Conservation (phyloP, 305 asterid genomes). For the Solanum chacoense region DNA sequence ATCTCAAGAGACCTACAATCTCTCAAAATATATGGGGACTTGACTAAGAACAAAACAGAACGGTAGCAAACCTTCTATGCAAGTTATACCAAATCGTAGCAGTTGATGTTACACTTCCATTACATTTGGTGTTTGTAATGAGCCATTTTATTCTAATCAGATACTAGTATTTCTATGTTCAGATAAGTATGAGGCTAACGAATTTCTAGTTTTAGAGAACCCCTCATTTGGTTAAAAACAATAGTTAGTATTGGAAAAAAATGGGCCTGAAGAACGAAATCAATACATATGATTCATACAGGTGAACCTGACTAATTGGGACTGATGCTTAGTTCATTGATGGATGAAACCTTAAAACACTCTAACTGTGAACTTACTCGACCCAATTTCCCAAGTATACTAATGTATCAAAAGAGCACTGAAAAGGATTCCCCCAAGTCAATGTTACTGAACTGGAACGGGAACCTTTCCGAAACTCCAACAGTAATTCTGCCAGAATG, state of each 20-base stretch:
- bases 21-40: not conserved
- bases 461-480: not conserved
- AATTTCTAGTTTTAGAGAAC: not conserved
- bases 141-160: not conserved
- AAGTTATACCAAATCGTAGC: not conserved
- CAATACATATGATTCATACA: not conserved
- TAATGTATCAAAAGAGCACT: not conserved
- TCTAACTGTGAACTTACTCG: not conserved
- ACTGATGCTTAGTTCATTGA: not conserved
- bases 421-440: not conserved
- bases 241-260: not conserved
- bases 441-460: not conserved
- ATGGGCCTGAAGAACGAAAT: not conserved
- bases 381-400: not conserved
- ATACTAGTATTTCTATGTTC: not conserved
- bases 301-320: accelerated
- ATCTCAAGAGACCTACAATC: not conserved
- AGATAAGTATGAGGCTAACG: not conserved
- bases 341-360: not conserved
- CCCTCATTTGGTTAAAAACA: not conserved
- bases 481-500: not conserved
- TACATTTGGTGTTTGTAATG: not conserved
- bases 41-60: not conserved
- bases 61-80: not conserved
- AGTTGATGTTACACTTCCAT: not conserved